Percentiles rank a stretch among this genome's conserved stretches.
Evolutionary conservation across 1,139 yeast species (phyloP).

Genomic region (Meyerozyma sp.): DNA sequence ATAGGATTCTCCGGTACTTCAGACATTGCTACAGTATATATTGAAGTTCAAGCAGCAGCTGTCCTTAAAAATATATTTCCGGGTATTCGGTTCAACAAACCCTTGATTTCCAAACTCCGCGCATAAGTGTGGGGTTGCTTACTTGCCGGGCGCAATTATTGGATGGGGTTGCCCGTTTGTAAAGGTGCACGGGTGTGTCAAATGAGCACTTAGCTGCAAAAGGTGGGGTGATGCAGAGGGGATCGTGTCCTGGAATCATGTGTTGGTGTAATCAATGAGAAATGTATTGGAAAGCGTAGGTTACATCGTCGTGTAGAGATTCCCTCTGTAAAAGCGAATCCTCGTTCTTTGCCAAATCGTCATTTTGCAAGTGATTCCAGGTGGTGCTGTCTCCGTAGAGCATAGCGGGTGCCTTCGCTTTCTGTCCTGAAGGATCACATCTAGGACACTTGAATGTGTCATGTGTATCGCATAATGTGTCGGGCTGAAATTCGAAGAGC

Average conservation of each 20-base stretch:
- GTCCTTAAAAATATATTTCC: neutral
- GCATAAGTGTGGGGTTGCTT: constrained; percentile 1
- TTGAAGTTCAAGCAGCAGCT: neutral
- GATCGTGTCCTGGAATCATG: no score
- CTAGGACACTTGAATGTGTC: constrained; percentile 87
- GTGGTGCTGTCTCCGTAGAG: constrained; percentile 96
- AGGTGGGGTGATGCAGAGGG: no score
- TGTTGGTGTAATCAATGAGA: constrained; percentile 47
- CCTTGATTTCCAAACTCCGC: neutral
- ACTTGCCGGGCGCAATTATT: neutral
- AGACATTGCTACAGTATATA: neutral
- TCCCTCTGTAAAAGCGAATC: constrained; percentile 78
- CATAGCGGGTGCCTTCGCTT: constrained; percentile 73
- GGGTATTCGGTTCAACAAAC: neutral
- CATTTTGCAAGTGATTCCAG: constrained; percentile 86
- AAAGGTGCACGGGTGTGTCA: neutral
- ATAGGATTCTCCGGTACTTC: constrained; percentile 35
- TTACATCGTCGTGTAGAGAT: constrained; percentile 58
- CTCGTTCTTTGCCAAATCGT: constrained; percentile 57
- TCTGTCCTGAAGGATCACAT: constrained; percentile 63
- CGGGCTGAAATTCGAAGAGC: constrained; percentile 64
- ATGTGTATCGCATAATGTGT: constrained; percentile 85
- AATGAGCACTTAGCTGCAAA: neutral
- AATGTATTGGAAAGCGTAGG: constrained; percentile 89
- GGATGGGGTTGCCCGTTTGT: neutral